Evolutionary conservation across 2,329 filamentous ascomycete species (phyloP), one percentile per base, ranked within the genome.

Genomic region (Claviceps pusilla): DNA sequence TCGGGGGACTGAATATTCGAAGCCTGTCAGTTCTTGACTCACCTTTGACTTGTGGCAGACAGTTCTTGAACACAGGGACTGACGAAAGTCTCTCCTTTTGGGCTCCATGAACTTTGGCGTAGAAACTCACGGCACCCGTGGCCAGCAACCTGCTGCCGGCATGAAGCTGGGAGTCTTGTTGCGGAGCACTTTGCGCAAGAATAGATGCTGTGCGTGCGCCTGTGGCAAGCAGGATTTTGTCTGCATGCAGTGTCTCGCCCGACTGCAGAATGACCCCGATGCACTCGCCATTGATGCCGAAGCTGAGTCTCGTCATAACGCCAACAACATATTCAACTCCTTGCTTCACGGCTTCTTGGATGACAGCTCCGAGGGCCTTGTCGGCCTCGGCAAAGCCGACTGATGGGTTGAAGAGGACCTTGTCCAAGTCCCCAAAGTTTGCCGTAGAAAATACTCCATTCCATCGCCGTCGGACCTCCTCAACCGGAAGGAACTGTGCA

Each of bases 361-460:
- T 77, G 14, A 82, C 74, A 12, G 76, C 77, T 51, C 69, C 67
- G 50, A 83, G 65, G 42, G 76, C 73, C 63, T 80, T 76, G 54
- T 78, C 78, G 12, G 79, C 79, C 51, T 78, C 75, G 19, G 73
- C 78, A 72, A 78, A 82, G 2, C 79, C 79, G 63, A 77, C 79
- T 37, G 72, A 75, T 56, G 75, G 76, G 67, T 82, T 83, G 59
- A 76, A 72, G 28, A 79, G 70, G 19, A 82, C 71, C 58, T 75
- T 74, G 57, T 76, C 76, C 48, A 80, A 71, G 7, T 71, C 76
- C 7, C 70, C 72, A 61, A 80, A 81, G 57, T 82, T 71, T 37
- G 79, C 74, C 48, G 78, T 74, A 31, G 76, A 72, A 59, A 82
- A 82, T 7, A 78, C 64, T 0, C 78, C 79, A 47, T 76, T 76